Conservation (phyloP, 2,329 filamentous ascomycete species). For the Fusarium scirpi region DNA sequence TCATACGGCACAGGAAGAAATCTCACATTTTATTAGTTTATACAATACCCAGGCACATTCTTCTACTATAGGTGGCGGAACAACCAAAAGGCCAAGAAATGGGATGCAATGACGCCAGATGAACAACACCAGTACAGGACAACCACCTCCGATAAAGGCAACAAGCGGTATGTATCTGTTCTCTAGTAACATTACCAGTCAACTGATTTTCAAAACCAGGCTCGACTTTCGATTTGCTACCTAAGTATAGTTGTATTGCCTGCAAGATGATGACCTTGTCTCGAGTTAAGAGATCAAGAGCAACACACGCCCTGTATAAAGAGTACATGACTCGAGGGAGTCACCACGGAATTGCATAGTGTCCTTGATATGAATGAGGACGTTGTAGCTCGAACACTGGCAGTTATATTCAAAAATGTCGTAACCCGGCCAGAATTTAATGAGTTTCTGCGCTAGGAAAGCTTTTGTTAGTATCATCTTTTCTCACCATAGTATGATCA, state of each 20-base stretch:
- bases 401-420: too few species aligned
- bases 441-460: too few species aligned
- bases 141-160: constrained; percentile 55
- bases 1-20: accelerated
- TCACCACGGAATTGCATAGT: too few species aligned
- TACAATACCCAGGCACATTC: constrained; percentile 54
- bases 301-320: too few species aligned
- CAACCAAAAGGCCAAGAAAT: constrained; percentile 52
- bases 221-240: neutral
- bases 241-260: neutral
- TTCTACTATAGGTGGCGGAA: constrained; percentile 57
- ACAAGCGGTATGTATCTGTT: constrained; percentile 14
- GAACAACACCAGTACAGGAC: constrained; percentile 57
- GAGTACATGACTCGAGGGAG: too few species aligned
- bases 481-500: too few species aligned
- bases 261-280: too few species aligned
- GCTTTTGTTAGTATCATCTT: too few species aligned
- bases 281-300: too few species aligned
- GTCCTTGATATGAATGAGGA: too few species aligned
- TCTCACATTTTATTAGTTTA: constrained; percentile 38
- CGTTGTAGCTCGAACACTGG: too few species aligned
- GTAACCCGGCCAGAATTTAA: too few species aligned
- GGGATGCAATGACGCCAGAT: constrained; percentile 55
- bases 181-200: accelerated
- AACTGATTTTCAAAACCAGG: accelerated